phyloP scores from a whole-genome alignment of 2,329 filamentous ascomycete species.

The Anisogramma anomala region DNA sequence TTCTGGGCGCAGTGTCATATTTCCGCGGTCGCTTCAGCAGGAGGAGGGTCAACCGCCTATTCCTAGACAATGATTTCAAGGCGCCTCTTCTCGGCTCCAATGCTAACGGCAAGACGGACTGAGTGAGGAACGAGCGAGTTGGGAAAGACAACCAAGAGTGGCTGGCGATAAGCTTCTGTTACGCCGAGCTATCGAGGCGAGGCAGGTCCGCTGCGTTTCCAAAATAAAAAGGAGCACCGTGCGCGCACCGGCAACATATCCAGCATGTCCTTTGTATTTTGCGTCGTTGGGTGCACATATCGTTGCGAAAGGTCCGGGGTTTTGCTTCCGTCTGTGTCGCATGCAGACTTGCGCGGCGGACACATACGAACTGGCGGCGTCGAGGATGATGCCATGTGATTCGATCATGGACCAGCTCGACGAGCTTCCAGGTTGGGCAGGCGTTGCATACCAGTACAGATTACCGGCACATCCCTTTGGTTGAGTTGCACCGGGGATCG shows the following conservation, averaged over 20 bases:
- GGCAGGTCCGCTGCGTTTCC: not conserved
- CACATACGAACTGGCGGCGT: not conserved
- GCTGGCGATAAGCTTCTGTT: not conserved
- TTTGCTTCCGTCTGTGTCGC: not conserved
- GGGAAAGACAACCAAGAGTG: constrained; percentile 6
- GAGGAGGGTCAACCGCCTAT: constrained; percentile 46
- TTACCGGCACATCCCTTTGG: constrained; percentile 9
- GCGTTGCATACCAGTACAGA: not conserved
- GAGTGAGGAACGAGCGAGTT: constrained; percentile 9
- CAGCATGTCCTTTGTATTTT: constrained; percentile 11
- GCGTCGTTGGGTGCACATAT: constrained; percentile 8
- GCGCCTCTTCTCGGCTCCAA: constrained; percentile 47
- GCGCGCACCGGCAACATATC: constrained; percentile 3
- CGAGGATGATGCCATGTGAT: not conserved
- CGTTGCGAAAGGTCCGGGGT: constrained; percentile 3
- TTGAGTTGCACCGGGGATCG: not conserved
- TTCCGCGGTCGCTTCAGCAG: constrained; percentile 43
- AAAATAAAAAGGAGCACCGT: not conserved
- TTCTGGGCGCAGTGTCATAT: constrained; percentile 41
- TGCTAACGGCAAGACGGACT: constrained; percentile 41
- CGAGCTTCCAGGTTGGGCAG: not conserved
- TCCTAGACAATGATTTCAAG: constrained; percentile 51
- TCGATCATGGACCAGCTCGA: not conserved
- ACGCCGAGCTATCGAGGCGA: not conserved
- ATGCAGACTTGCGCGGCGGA: not conserved